These are phyloP conservation scores for Cladorrhinum sp. DNA, from an alignment of 2,329 filamentous ascomycete genomes.

Conservation along the genomic window DNA sequence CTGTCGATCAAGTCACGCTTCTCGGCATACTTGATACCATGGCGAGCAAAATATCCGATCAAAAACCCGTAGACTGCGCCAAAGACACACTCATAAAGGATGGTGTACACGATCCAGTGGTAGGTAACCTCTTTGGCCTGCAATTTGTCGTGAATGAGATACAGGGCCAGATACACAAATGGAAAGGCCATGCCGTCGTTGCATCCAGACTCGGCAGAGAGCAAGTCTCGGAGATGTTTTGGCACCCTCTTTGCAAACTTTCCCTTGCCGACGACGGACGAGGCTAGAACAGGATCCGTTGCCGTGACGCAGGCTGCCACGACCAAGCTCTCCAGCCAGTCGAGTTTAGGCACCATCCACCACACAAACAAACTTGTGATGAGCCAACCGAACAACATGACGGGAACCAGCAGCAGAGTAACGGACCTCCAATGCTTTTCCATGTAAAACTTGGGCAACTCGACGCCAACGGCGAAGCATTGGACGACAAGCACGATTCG, in stretches of 20 bases:
- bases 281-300: constrained; percentile 93
- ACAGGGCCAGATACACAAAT: constrained; percentile 89
- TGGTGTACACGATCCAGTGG: constrained; percentile 84
- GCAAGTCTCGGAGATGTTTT: constrained; percentile 90
- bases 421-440: constrained; percentile 96
- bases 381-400: constrained; percentile 97
- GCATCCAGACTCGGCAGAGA: constrained; percentile 96
- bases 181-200: constrained; percentile 99
- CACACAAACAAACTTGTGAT: constrained; percentile 91
- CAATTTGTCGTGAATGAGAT: constrained; percentile 78
- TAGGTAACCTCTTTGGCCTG: constrained; percentile 67
- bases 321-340: constrained; percentile 85
- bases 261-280: constrained; percentile 96
- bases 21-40: constrained; percentile 86
- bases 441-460: constrained; percentile 93
- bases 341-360: constrained; percentile 77
- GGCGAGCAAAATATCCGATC: constrained; percentile 85
- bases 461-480: constrained; percentile 88
- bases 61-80: constrained; percentile 84
- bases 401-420: constrained; percentile 78
- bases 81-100: constrained; percentile 94
- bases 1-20: constrained; percentile 82
- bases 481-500: constrained; percentile 87
- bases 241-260: constrained; percentile 98
- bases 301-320: constrained; percentile 93